phyloP scores from a whole-genome alignment of 257 asterid genomes.

The Apocynum venetum region DNA sequence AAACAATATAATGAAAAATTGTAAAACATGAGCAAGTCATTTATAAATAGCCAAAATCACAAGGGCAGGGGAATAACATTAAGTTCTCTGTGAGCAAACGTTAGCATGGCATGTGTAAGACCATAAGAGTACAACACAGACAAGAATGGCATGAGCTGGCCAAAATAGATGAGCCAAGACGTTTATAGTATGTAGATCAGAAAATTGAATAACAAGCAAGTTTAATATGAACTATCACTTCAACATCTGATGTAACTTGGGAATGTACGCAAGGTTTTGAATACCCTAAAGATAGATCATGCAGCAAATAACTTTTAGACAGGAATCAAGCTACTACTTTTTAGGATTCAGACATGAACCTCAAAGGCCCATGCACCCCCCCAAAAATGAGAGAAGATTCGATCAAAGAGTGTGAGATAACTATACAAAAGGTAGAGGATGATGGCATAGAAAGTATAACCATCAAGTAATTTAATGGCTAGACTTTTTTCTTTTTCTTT shows the following conservation, averaged over 20 bases:
- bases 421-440: neutral
- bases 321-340: neutral
- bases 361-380: neutral
- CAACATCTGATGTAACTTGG: neutral
- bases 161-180: neutral
- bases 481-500: neutral
- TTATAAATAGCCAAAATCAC: neutral
- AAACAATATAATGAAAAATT: neutral
- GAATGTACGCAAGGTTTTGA: neutral
- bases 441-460: too few species aligned
- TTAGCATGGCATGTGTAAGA: neutral
- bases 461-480: neutral
- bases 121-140: neutral
- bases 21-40: neutral
- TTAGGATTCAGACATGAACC: neutral
- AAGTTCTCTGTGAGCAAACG: neutral
- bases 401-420: too few species aligned
- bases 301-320: neutral
- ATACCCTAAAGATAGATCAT: neutral
- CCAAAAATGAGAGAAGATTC: neutral
- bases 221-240: neutral
- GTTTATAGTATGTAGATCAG: neutral
- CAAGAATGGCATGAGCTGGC: neutral
- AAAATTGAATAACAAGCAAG: neutral
- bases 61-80: neutral